These are phyloP conservation scores for Amanita muscaria DNA, from an alignment of 768 basidiomycete species.

Conservation along the genomic window DNA sequence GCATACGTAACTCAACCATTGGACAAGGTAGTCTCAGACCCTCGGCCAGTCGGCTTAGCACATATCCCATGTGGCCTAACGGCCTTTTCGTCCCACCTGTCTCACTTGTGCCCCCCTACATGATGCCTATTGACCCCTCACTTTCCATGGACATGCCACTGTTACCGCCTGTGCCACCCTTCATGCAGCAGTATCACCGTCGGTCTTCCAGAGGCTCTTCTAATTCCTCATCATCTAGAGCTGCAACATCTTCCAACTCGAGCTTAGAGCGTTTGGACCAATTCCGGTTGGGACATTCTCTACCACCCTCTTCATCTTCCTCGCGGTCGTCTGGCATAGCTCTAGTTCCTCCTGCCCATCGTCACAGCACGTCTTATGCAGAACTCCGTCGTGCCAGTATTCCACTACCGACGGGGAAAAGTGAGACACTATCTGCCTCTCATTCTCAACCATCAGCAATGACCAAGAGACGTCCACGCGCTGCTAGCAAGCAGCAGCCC, in stretches of 20 bases:
- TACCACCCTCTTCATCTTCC: conserved; percentile 9
- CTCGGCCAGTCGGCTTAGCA: conserved; percentile 22
- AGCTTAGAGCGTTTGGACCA: conserved; percentile 23
- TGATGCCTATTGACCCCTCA: conserved; percentile 12
- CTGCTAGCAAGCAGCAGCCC: conserved; percentile 18
- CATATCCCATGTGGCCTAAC: conserved; percentile 33
- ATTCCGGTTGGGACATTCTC: conserved; percentile 14
- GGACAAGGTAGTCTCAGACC: conserved; percentile 19
- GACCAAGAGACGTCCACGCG: conserved; percentile 20
- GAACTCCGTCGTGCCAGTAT: conserved; percentile 6
- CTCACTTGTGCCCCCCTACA: conserved; percentile 21
- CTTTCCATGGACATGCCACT: conserved; percentile 56
- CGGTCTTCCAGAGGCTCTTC: conserved; percentile 29
- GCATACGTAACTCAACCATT: conserved; percentile 31
- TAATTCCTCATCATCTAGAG: conserved; percentile 27
- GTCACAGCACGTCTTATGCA: neutral
- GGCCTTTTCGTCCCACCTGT: conserved; percentile 27
- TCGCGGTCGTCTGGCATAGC: conserved; percentile 5
- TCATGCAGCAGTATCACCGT: conserved; percentile 60
- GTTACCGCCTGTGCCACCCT: conserved; percentile 65
- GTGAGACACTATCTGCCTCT: conserved; percentile 2
- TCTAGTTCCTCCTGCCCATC: neutral
- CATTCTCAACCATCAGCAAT: conserved; percentile 7
- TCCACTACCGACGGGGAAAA: neutral
- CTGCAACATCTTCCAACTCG: conserved; percentile 25